These are phyloP conservation scores for Claviceps monticola DNA, from an alignment of 2,329 filamentous ascomycete species.

Conservation along the genomic window DNA sequence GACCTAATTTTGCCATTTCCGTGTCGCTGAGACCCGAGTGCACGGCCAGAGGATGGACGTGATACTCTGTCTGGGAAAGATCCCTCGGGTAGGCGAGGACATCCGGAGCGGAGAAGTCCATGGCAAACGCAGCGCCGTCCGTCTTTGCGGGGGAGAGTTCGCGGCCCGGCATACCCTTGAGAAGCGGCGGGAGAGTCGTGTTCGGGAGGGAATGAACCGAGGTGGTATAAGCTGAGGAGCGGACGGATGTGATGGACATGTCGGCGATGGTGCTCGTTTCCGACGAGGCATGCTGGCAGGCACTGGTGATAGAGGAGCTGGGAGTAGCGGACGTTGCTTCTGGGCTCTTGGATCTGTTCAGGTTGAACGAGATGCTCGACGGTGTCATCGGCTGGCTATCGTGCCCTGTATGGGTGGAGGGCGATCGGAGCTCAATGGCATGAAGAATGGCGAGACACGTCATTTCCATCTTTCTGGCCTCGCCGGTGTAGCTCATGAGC, in stretches of 20 bases:
- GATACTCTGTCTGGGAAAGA: conserved; percentile 20
- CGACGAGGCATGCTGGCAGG: background rate
- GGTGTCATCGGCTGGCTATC: conserved; percentile 1
- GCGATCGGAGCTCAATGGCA: conserved; percentile 6
- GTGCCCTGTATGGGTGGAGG: background rate
- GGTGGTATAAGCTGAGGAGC: conserved; percentile 2
- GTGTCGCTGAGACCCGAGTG: conserved; percentile 13
- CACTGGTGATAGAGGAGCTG: background rate
- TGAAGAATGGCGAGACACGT: conserved; percentile 15
- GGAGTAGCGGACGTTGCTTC: background rate
- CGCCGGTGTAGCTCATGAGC: conserved; percentile 18
- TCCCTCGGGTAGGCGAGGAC: conserved; percentile 21
- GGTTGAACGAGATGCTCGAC: conserved; percentile 4
- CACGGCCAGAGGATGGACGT: conserved; percentile 23
- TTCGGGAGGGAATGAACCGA: conserved; percentile 4
- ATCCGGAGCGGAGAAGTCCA: conserved; percentile 16
- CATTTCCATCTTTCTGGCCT: conserved; percentile 21
- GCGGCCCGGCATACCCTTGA: conserved; percentile 24
- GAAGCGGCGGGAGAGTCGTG: conserved; percentile 27
- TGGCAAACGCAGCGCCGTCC: conserved; percentile 21
- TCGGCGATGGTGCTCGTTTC: conserved; percentile 3
- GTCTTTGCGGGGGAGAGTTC: conserved; percentile 25
- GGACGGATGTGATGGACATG: background rate
- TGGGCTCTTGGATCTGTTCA: conserved; percentile 6
- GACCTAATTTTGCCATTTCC: conserved; percentile 17